phyloP scores from a whole-genome alignment of 768 basidiomycete genomes.

The Mycena rebaudengoi region DNA sequence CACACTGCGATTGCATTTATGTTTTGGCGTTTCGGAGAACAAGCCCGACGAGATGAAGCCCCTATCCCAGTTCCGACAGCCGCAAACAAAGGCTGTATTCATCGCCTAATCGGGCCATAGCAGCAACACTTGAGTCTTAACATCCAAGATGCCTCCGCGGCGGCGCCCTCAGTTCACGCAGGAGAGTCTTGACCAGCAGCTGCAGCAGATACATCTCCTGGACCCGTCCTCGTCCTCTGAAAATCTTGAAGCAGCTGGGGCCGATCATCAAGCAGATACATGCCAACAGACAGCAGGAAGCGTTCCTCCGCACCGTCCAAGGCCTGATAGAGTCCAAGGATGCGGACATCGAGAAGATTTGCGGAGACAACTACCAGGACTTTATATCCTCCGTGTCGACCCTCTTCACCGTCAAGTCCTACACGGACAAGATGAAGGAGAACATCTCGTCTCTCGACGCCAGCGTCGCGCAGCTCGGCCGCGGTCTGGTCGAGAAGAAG shows the following conservation, averaged over 20 bases:
- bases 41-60: not conserved
- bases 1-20: not conserved
- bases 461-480: slow-evolving; percentile 88
- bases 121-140: slow-evolving; percentile 29
- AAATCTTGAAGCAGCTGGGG: slow-evolving; percentile 94
- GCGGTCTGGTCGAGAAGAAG: slow-evolving; percentile 93
- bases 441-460: slow-evolving; percentile 90
- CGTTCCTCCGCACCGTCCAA: slow-evolving; percentile 86
- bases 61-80: not conserved
- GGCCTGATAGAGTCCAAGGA: slow-evolving; percentile 95
- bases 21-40: not conserved
- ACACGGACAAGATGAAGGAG: slow-evolving; percentile 92
- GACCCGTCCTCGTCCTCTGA: slow-evolving; percentile 90
- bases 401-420: slow-evolving; percentile 93
- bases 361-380: slow-evolving; percentile 96
- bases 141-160: slow-evolving; percentile 73
- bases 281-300: slow-evolving; percentile 86
- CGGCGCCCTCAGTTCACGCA: slow-evolving; percentile 80
- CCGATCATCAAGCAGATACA: slow-evolving; percentile 96
- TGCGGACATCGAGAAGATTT: slow-evolving; percentile 94
- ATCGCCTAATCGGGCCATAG: not conserved
- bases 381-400: slow-evolving; percentile 98
- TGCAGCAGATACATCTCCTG: slow-evolving; percentile 90
- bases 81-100: no score
- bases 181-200: slow-evolving; percentile 87